Conservation (phyloP, 2,329 filamentous ascomycete species). For the Aspergillus carbonarius region DNA sequence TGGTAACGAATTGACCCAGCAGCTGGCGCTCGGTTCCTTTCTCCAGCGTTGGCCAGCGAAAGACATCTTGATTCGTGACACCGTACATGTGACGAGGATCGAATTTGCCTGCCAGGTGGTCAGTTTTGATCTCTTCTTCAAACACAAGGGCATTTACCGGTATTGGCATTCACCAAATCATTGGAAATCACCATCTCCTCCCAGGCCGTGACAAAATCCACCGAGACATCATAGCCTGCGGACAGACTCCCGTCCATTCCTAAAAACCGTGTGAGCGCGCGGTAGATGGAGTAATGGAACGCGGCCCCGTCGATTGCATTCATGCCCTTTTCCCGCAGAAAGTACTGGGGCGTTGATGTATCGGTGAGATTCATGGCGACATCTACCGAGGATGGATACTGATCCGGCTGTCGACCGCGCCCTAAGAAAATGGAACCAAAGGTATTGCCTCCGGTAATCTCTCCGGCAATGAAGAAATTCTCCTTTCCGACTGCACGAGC, state of each 20-base stretch:
- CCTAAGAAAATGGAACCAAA: conserved; percentile 61
- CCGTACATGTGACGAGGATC: conserved; percentile 65
- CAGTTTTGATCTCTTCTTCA: not conserved
- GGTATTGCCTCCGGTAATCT: conserved; percentile 61
- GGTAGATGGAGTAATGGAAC: conserved; percentile 63
- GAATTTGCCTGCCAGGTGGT: conserved; percentile 37
- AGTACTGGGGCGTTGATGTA: conserved; percentile 42
- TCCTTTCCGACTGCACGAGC: conserved; percentile 55
- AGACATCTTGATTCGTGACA: conserved; percentile 63
- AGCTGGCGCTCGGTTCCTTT: conserved; percentile 58
- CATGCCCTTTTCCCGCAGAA: conserved; percentile 53
- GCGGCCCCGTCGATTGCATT: conserved; percentile 58
- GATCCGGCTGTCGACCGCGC: conserved; percentile 56
- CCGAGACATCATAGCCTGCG: conserved; percentile 52
- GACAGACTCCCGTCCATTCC: conserved; percentile 58
- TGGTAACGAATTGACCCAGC: conserved; percentile 58
- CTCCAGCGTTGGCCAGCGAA: conserved; percentile 59
- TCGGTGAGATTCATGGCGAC: conserved; percentile 50
- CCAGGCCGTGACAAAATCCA: conserved; percentile 57
- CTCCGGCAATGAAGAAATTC: conserved; percentile 64
- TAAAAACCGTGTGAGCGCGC: conserved; percentile 58
- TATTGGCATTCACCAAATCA: conserved; percentile 59
- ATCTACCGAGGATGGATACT: conserved; percentile 47
- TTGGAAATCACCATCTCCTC: conserved; percentile 56
- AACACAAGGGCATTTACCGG: conserved; percentile 35